Evolutionary conservation across 1,284 basidiomycete genomes (phyloP).

Genomic region (Cryptococcus jaspeensis): DNA sequence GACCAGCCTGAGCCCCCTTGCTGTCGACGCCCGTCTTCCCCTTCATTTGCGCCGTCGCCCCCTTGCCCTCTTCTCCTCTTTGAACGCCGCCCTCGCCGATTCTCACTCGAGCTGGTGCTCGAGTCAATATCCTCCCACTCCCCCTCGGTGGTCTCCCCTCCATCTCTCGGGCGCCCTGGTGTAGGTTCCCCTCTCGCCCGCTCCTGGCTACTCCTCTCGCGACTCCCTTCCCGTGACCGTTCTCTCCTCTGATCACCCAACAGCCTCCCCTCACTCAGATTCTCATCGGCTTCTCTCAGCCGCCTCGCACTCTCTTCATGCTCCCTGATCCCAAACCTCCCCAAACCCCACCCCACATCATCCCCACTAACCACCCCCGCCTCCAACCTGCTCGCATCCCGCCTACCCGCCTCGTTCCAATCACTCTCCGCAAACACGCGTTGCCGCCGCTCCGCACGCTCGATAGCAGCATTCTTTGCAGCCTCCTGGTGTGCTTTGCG

Average conservation of each 20-base stretch:
- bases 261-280: slow-evolving; percentile 31
- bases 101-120: slow-evolving; percentile 5
- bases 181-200: slow-evolving; percentile 61
- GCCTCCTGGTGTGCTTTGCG: slow-evolving; percentile 50
- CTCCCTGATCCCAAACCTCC: slow-evolving; percentile 64
- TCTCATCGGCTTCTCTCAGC: slow-evolving; percentile 39
- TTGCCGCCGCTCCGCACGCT: slow-evolving; percentile 40
- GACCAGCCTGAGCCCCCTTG: slow-evolving; percentile 30
- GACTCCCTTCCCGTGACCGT: slow-evolving; percentile 5
- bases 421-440: slow-evolving; percentile 28
- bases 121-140: slow-evolving; percentile 36
- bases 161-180: not conserved
- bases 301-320: slow-evolving; percentile 47
- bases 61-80: slow-evolving; percentile 8
- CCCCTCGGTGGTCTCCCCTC: slow-evolving; percentile 7
- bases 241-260: slow-evolving; percentile 10
- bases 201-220: slow-evolving; percentile 1
- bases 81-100: not conserved
- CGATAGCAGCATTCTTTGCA: slow-evolving; percentile 40
- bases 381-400: slow-evolving; percentile 4
- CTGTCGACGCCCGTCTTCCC: slow-evolving; percentile 7
- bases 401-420: not conserved
- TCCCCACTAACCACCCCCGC: slow-evolving; percentile 11
- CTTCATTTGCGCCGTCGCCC: not conserved
- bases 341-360: slow-evolving; percentile 69